phyloP scores from a whole-genome alignment of 2,329 filamentous ascomycete species.

The Pseudocercospora crystallina region DNA sequence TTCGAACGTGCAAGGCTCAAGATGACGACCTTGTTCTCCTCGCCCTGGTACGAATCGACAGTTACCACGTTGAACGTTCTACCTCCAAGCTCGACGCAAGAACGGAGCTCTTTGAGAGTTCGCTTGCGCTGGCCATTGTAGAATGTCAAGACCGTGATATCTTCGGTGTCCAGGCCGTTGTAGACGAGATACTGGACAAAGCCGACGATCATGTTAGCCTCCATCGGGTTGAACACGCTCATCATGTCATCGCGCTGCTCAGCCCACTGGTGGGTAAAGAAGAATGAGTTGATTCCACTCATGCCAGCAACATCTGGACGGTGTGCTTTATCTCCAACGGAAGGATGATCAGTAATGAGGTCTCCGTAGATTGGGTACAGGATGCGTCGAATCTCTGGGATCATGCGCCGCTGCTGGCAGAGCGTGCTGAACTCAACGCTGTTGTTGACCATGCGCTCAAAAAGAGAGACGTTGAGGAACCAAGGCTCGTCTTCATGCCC shows the following conservation, averaged over 20 bases:
- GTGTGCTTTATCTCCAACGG: constrained; percentile 47
- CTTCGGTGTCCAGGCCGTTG: constrained; percentile 59
- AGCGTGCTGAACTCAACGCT: constrained; percentile 64
- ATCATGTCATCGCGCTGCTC: constrained; percentile 64
- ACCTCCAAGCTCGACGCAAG: constrained; percentile 12
- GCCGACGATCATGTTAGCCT: constrained; percentile 73
- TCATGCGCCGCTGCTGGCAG: constrained; percentile 69
- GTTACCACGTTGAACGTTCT: constrained; percentile 63
- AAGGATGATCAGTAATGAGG: constrained; percentile 57
- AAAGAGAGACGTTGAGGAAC: constrained; percentile 71
- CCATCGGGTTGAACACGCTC: constrained; percentile 67
- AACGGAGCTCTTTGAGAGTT: constrained; percentile 54
- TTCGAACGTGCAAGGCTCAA: constrained; percentile 79
- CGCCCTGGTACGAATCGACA: constrained; percentile 86
- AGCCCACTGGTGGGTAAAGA: constrained; percentile 64
- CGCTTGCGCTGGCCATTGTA: constrained; percentile 79
- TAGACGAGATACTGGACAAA: constrained; percentile 71
- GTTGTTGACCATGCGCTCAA: constrained; percentile 73
- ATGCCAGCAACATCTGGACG: constrained; percentile 61
- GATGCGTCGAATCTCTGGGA: constrained; percentile 64
- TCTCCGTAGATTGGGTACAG: constrained; percentile 62
- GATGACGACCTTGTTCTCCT: constrained; percentile 82
- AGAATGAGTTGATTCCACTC: constrained; percentile 60
- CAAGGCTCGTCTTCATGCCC: constrained; percentile 62
- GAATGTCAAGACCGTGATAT: constrained; percentile 81